Evolutionary conservation across 2,329 filamentous ascomycete genomes (phyloP), one percentile per base, ranked within the genome.

Genomic region (Ophiognomonia clavigignenti-juglandacearum): DNA sequence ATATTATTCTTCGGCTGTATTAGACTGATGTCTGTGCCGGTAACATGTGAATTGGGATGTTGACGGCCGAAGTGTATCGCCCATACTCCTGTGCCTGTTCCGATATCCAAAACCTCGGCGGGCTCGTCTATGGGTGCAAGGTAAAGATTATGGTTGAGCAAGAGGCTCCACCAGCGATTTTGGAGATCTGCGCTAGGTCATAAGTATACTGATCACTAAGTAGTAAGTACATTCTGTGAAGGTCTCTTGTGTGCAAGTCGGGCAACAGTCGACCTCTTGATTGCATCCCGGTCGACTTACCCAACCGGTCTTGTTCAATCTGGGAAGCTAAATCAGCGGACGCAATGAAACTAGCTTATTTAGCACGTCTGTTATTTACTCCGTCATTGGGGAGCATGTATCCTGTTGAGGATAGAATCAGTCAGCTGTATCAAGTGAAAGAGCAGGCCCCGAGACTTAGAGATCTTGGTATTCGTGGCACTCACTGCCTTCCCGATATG

Each of bases 11-110:
- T 49, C 47, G 55, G 29, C 23, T 26, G 24, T 6, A 47, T 45
- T 41, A 50, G 20, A 51, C 56, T 45, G 29, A 42, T n/a, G 52
- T 61, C 56, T 45, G 56, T 59, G 4, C 47, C 37, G 19, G 43
- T 37, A 23, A 44, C 43, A 24, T 29, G 13, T 18, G 46, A 48
- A 50, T 39, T 32, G 24, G 49, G 46, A 43, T 39, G 47, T 45
- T 44, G 24, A n/a, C n/a, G 20, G 8, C 40, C 46, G 24, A 44
- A 44, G 4, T 48, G 24, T 11, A 48, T 48, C 18, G 46, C 40
- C 46, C 46, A 48, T 19, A 48, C 44, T 13, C 41, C 46, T 18
- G 46, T 48, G 9, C 46, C 46, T 1, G 46, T 40, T 2, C 41
- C 47, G 31, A 49, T 49, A 22, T 49, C 41, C 8, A 49, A 29